Base-by-base conservation (phyloP, 441 rosid species). In the Viola pubescens region DNA sequence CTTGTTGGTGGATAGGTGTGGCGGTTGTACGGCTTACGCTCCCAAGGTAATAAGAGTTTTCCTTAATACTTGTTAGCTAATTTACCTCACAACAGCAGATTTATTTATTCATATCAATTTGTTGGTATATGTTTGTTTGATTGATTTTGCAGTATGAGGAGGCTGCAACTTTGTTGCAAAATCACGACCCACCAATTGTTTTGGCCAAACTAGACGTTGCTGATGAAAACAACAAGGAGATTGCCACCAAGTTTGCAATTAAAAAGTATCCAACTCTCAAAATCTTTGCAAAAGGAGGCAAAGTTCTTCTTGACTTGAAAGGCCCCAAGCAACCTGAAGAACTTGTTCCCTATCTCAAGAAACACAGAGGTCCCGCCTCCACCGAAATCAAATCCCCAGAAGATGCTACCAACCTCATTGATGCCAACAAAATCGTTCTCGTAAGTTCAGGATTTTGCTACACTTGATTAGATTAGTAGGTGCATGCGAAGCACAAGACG, bases 291-390 rank as follows among this genome's bases (percentile, higher is more conserved):
- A 78, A 90, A 52, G 94, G 95, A 65, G 96, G 98, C 8, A 86
- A 88, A 66, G 44, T 34, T 56, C 50, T 77, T 74, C 92, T 86
- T 68, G 96, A 85, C 1, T 94, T 82, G 68, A 88, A 83, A 46
- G 98, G 98, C 38, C 98, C 98, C 60, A 90, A 91, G 5, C 89
- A 94, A 8, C 92, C 97, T 1, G 98, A 88, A 2, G 98, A 96
- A 14, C 89, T 94, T 45, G 91, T 80, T 66, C 59, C 71, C 60
- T 88, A 89, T 63, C 62, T 92, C 71, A 84, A 82, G 78, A 87
- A 81, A 74, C 97, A 86, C 65, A 90, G 85, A 38, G 97, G 97
- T 19, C 97, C 97, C 71, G 85, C 98, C 61, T 94, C 97, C n/a
- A 59, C 62, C 53, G 98, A 89, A 63, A 76, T 94, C 12, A 87